Evolutionary conservation across 176 grass and related monocot species (phyloP).

Genomic region (Phoenix dactylifera): DNA sequence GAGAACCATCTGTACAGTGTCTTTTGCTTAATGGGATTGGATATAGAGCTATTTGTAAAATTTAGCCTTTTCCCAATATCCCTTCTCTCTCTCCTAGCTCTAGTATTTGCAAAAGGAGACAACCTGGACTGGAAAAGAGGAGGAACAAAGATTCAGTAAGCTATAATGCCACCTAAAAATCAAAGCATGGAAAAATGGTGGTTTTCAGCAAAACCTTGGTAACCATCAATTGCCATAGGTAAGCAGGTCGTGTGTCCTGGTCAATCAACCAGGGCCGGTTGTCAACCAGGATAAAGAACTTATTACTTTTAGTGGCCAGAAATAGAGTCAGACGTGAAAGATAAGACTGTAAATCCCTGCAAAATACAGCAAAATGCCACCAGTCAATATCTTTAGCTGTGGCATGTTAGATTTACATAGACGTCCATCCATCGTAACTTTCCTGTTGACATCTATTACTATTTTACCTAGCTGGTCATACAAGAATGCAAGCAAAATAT

Average conservation of each 20-base stretch:
- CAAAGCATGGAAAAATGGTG: conserved; percentile 10
- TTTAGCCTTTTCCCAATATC: conserved; percentile 42
- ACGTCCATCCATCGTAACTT: too few relatives aligned
- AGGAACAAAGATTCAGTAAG: conserved; percentile 19
- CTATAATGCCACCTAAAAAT: conserved; percentile 2
- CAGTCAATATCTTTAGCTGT: background rate
- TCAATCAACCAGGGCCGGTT: conserved; percentile 81
- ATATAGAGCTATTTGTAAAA: conserved; percentile 38
- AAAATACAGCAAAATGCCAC: conserved; percentile 21
- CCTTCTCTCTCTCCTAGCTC: conserved; percentile 49
- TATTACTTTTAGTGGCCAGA: conserved; percentile 50
- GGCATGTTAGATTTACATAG: background rate
- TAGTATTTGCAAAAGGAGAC: conserved; percentile 85
- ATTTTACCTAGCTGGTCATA: too few relatives aligned
- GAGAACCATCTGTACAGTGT: conserved; percentile 66
- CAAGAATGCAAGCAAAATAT: too few relatives aligned
- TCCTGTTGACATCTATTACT: too few relatives aligned
- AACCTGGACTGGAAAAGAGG: conserved; percentile 46
- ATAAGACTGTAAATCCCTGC: conserved; percentile 97
- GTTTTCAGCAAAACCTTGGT: conserved; percentile 46
- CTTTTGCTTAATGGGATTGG: conserved; percentile 35
- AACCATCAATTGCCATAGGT: conserved; percentile 94
- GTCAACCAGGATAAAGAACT: conserved; percentile 77
- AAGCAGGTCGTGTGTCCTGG: conserved; percentile 65
- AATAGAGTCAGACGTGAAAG: conserved; percentile 80